Conservation (phyloP, 2,329 filamentous ascomycete species). For the Ophiostoma angusticollis region DNA sequence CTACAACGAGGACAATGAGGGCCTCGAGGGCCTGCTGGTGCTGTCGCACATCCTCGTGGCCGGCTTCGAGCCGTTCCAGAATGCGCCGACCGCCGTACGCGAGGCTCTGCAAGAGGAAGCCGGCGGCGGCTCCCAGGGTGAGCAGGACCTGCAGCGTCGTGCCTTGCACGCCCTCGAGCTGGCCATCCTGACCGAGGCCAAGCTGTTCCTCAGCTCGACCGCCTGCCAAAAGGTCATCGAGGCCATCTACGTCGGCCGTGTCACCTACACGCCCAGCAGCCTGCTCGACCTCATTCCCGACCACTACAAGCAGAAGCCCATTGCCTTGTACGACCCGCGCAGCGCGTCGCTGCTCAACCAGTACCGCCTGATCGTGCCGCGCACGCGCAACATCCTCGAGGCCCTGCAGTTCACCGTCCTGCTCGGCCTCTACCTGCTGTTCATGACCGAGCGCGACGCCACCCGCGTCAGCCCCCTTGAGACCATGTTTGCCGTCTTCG, state of each 20-base stretch:
- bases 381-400: conserved; percentile 65
- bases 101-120: conserved; percentile 32
- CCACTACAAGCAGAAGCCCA: conserved; percentile 72
- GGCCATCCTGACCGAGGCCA: conserved; percentile 71
- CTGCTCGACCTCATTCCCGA: conserved; percentile 78
- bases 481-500: conserved; percentile 57
- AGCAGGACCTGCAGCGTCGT: conserved; percentile 30
- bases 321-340: conserved; percentile 66
- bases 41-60: conserved; percentile 70
- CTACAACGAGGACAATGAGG: conserved; percentile 66
- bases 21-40: conserved; percentile 55
- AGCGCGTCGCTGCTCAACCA: conserved; percentile 69
- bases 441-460: conserved; percentile 59
- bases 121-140: background rate
- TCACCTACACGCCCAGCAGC: conserved; percentile 70
- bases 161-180: conserved; percentile 70
- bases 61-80: conserved; percentile 76
- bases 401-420: conserved; percentile 60
- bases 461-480: conserved; percentile 44
- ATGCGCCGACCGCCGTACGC: conserved; percentile 56
- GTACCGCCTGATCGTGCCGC: conserved; percentile 70
- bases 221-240: conserved; percentile 72
- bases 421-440: conserved; percentile 53
- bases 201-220: conserved; percentile 62
- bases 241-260: conserved; percentile 67